Conservation (phyloP, 164 flowering plant species). For the Paratinospora sagittata region DNA sequence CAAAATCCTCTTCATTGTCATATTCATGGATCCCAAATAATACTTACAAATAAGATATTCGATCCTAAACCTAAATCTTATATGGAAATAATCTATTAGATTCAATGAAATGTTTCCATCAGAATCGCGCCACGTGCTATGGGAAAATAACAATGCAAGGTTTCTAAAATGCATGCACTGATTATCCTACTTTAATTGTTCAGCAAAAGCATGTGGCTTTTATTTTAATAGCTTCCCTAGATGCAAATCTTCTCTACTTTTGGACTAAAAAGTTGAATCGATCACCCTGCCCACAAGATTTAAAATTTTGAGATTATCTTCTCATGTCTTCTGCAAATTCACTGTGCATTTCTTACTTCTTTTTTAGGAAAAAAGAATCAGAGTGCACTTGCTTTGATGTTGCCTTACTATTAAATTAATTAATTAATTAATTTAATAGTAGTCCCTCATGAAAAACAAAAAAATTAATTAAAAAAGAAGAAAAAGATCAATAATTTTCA, state of each 20-base stretch:
- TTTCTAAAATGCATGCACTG: neutral
- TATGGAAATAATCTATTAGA: no score
- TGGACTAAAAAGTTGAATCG: neutral
- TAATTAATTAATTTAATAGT: no score
- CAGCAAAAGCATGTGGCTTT: constrained; percentile 5
- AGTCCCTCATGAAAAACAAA: no score
- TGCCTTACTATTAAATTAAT: no score
- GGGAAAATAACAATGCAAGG: neutral
- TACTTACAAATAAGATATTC: neutral
- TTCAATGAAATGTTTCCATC: neutral
- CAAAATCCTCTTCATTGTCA: neutral
- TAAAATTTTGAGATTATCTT: constrained; percentile 1
- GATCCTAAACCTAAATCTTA: neutral
- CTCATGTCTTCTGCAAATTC: neutral
- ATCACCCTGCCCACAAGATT: neutral
- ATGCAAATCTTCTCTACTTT: constrained; percentile 8
- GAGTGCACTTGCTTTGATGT: no score
- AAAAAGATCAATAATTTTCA: no score
- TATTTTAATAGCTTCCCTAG: constrained; percentile 7
- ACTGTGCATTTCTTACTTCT: neutral
- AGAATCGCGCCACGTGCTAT: neutral
- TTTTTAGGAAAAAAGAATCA: no score
- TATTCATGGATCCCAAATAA: neutral
- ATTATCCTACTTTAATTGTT: constrained; percentile 6
- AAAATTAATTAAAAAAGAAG: no score